Base-by-base conservation (phyloP, 345 rosid genomes). In the Populus pruinosa region DNA sequence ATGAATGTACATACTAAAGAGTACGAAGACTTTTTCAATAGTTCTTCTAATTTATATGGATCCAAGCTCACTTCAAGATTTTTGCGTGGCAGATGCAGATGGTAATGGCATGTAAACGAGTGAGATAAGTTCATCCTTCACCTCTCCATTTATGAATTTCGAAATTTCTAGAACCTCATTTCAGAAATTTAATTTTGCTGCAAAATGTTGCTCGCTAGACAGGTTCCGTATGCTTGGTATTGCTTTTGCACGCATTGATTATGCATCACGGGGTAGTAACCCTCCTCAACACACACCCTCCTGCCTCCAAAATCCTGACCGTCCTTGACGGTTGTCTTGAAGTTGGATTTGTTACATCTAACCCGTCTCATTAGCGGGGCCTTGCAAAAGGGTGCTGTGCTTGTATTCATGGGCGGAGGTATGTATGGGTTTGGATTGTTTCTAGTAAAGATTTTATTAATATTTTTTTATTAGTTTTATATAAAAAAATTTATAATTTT, bases 281-380 rank as follows among this genome's bases (percentile, higher is more conserved):
- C 69, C 74, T 10, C 39, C 39, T 5, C 80, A 75, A 10, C 70
- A 49, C n/a, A 16, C 80, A 64, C 65, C 80, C 76, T 71, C 70
- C 70, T 21, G 80, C 70, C 18, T 27, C 80, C 14, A 75, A 78
- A 35, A 65, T 78, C 6, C 31, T 78, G 9, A 6, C 16, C 2
- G 76, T 78, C 38, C 50, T 78, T 14, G 53, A 49, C 18, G 80
- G 80, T 10, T 63, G 70, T 6, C 64, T 71, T 6, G 49, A 71
- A 13, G 80, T 67, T 5, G 76, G 80, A 35, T 78, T 78, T 38
- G 75, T 71, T 14, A 71, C 70, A 11, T 31, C 64, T 25, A 77
- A 77, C 33, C 49, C 76, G 80, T 33, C 70, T 78, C 5, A 59
- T 78, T 64, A 21, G 65, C 71, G 64, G 71, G 18, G 18, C 64